A percentile compares a stretch with the other conserved stretches of the same genome.
phyloP scores from a whole-genome alignment of 148 eudicot genomes.

The Fagopyrum esculentum region DNA sequence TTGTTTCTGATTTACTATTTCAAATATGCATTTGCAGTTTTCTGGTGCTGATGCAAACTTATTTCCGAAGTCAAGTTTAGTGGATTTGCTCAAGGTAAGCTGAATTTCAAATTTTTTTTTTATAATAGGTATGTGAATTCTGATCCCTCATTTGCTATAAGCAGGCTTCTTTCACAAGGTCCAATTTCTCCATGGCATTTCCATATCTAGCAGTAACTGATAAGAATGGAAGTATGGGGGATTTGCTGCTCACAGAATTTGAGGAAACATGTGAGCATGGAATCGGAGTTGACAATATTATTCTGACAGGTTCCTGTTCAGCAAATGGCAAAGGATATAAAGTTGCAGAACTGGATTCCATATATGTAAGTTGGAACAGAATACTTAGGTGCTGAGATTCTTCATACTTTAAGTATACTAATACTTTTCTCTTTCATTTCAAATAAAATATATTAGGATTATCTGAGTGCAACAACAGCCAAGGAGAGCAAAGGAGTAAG shows the following conservation, averaged over 20 bases:
- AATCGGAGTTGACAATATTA: constrained; percentile 42
- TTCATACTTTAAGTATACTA: neutral
- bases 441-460: neutral
- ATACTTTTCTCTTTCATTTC: neutral
- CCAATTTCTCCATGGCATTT: constrained; percentile 77
- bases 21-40: constrained; percentile 46
- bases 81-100: constrained; percentile 71
- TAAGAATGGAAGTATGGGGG: constrained; percentile 51
- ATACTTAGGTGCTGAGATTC: constrained; percentile 7
- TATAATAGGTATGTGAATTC: neutral
- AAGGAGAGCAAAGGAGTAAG: constrained; percentile 33
- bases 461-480: neutral
- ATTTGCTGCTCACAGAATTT: constrained; percentile 57
- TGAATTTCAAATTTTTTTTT: neutral
- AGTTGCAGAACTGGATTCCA: constrained; percentile 38
- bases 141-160: constrained; percentile 6
- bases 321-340: constrained; percentile 43
- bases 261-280: constrained; percentile 55
- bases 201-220: constrained; percentile 60
- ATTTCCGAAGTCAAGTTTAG: constrained; percentile 19
- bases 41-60: constrained; percentile 28
- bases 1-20: neutral
- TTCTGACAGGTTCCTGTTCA: constrained; percentile 64
- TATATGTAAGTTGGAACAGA: constrained; percentile 8
- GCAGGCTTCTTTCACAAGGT: constrained; percentile 63